phyloP scores from a whole-genome alignment of 768 basidiomycete genomes.

The Rubroboletus pulcherrimus region DNA sequence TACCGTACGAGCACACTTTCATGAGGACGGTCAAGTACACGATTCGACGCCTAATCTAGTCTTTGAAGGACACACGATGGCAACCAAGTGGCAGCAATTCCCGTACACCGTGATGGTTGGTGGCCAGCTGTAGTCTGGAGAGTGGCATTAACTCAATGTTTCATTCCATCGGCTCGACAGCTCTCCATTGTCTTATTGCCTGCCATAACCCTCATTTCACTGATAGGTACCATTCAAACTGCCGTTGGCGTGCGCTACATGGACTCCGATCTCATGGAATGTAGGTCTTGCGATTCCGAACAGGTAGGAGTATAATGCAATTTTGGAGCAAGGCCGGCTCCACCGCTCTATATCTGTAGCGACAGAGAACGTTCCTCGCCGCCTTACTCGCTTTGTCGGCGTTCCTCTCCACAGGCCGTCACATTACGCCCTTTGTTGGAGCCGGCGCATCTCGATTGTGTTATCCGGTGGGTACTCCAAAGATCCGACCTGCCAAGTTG shows the following conservation, averaged over 20 bases:
- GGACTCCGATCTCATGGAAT: not conserved
- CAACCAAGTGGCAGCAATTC: conserved; percentile 1
- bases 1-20: not conserved
- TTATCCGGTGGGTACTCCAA: not conserved
- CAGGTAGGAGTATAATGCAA: not conserved
- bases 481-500: not conserved
- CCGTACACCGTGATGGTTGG: not conserved
- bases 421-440: not conserved
- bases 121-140: conserved; percentile 6
- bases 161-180: not conserved
- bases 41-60: not conserved
- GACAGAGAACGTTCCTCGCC: not conserved
- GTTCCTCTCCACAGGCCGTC: not conserved
- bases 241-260: not conserved
- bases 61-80: conserved; percentile 3
- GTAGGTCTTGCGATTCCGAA: not conserved
- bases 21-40: not conserved
- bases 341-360: not conserved
- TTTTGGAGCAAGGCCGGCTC: not conserved
- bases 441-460: not conserved
- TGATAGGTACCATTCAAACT: not conserved
- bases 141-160: not conserved
- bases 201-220: not conserved
- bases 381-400: not conserved
- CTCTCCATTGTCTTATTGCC: not conserved